Evolutionary conservation across 306 rosid genomes (phyloP).

Genomic region (Gillenia trifoliata): DNA sequence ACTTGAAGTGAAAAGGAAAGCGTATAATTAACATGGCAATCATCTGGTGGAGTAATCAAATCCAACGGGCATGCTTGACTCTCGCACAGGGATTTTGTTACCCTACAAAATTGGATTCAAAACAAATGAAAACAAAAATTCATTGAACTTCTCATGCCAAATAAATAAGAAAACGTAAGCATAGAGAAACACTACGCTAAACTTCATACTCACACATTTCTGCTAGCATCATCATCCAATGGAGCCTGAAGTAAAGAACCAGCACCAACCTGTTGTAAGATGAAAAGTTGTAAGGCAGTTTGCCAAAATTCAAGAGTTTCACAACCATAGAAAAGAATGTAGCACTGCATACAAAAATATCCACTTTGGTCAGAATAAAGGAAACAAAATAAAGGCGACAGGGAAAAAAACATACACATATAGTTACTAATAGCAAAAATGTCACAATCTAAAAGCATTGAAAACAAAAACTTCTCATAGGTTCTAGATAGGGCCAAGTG

Average conservation of each 20-base stretch:
- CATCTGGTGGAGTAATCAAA: constrained; percentile 95
- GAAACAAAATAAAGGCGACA: background rate
- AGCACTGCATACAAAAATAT: background rate
- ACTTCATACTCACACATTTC: constrained; percentile 64
- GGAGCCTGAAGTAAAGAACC: constrained; percentile 98
- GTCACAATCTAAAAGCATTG: background rate
- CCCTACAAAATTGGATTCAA: constrained; percentile 46
- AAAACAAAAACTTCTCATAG: constrained; percentile 9
- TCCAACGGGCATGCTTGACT: constrained; percentile 77
- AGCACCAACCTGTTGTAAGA: constrained; percentile 69
- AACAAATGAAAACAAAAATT: background rate
- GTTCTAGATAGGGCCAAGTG: background rate
- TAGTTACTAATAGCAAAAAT: background rate
- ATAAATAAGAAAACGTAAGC: constrained; percentile 14
- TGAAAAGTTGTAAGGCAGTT: constrained; percentile 16
- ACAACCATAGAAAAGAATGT: background rate
- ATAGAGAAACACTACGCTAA: constrained; percentile 24
- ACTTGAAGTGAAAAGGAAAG: constrained; percentile 96
- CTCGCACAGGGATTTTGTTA: constrained; percentile 73
- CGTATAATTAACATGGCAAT: constrained; percentile 94
- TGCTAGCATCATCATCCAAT: constrained; percentile 66
- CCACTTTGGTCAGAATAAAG: background rate
- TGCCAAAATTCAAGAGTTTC: background rate
- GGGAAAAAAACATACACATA: background rate
- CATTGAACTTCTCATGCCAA: constrained; percentile 5